Base-by-base conservation (phyloP, 2,329 filamentous ascomycete species). In the Lachnellula cervina region DNA sequence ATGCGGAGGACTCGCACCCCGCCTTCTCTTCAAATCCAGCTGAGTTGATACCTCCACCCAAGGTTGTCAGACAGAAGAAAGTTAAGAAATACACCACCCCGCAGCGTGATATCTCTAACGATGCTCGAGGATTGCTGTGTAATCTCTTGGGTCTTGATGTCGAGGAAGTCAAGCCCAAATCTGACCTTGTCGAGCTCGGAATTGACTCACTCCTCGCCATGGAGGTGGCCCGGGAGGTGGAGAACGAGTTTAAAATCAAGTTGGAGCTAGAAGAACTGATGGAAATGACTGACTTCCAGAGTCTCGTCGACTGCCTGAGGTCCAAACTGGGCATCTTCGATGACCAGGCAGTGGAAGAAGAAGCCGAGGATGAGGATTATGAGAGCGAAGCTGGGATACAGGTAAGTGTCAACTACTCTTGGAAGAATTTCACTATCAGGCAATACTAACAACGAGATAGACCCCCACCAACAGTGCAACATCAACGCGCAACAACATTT, bases 171-270 rank as follows among this genome's bases (percentile, higher is more conserved):
- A 66, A 68, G 28, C 51, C 61, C 21, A 67, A 72, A n/a, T 63
- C 62, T 6, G 57, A 69, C 14, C 66, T 78, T n/a, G 70, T 67
- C 4, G 73, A 77, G 43, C 56, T 78, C 1, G 77, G 77, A 1
- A 76, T 79, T 32, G 77, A 80, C 62, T 80, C 77, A 0, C 66
- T 80, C 0, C 73, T 77, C 70, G 74, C 69, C 0, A 79, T 78
- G 73, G 77, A 80, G 60, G 59, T 80, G 49, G 70, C 66, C 0
- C 68, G 68, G 1, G 77, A 79, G 51, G 59, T 77, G 3, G 72
- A 77, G 46, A 51, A 54, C 1, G 59, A 60, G 0, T 76, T 79
- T 56, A 67, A 70, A 4, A 67, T 66, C 49, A 68, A 64, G 0
- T 51, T 74, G 4, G 49, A 62, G 4, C 57, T 57, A 7, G 62